phyloP scores from a whole-genome alignment of 768 basidiomycete species.

The Mycena kentingensis region DNA sequence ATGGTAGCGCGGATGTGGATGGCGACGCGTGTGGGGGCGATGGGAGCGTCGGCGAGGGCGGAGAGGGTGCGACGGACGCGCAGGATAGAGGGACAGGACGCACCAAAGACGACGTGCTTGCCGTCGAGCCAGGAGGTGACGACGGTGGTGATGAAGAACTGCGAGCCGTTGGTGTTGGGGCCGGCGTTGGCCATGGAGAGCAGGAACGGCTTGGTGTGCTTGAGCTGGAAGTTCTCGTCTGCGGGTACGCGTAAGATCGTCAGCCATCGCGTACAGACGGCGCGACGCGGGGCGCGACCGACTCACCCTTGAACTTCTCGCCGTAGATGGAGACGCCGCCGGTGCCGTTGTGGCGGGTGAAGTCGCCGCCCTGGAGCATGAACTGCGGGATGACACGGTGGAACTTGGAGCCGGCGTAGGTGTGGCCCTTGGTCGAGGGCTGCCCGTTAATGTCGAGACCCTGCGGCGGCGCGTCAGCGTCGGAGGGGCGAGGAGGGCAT shows the following conservation, averaged over 20 bases:
- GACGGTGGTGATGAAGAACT: slow-evolving; percentile 81
- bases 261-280: not conserved
- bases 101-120: slow-evolving; percentile 73
- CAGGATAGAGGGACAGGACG: slow-evolving; percentile 42
- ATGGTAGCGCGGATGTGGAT: not conserved
- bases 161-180: slow-evolving; percentile 77
- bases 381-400: slow-evolving; percentile 79
- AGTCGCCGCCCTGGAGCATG: slow-evolving; percentile 90
- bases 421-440: slow-evolving; percentile 53
- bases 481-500: too few relatives aligned
- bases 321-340: slow-evolving; percentile 90
- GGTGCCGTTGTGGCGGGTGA: slow-evolving; percentile 72
- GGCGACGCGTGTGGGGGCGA: not conserved
- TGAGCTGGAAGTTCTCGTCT: slow-evolving; percentile 74
- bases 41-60: too few relatives aligned
- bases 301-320: slow-evolving; percentile 68
- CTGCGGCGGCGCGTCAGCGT: too few relatives aligned
- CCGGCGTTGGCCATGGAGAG: slow-evolving; percentile 92
- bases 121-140: slow-evolving; percentile 71
- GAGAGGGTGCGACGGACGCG: too few relatives aligned
- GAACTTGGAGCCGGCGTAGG: slow-evolving; percentile 69
- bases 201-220: slow-evolving; percentile 64
- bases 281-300: not conserved
- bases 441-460: slow-evolving; percentile 32
- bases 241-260: slow-evolving; percentile 34